Conservation (phyloP, 139 green algal species). For the Picochlorum sp. region DNA sequence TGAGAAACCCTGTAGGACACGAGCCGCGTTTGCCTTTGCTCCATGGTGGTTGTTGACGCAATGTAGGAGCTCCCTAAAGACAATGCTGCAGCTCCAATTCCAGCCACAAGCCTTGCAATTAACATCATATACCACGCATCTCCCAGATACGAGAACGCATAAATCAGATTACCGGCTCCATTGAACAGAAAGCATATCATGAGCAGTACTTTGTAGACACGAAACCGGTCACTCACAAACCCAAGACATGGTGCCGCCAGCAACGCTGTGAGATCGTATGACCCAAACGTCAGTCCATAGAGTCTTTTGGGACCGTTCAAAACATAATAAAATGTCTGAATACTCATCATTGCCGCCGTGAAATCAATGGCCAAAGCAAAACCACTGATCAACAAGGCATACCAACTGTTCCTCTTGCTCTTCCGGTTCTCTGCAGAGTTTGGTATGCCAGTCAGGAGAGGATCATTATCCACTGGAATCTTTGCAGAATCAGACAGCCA, state of each 20-base stretch:
- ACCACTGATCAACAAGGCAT: conserved; percentile 11
- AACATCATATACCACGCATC: conserved; percentile 29
- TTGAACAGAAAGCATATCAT: conserved; percentile 15
- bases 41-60: conserved; percentile 17
- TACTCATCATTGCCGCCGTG: conserved; percentile 13
- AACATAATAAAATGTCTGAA: conserved; percentile 12
- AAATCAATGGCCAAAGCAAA: conserved; percentile 21
- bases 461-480: too few species aligned
- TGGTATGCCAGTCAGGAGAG: too few species aligned
- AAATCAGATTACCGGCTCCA: conserved; percentile 23
- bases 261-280: conserved; percentile 20
- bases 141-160: conserved; percentile 19
- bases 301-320: not conserved
- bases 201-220: conserved; percentile 11
- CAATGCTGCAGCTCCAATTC: conserved; percentile 17
- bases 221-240: conserved; percentile 2
- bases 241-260: conserved; percentile 19
- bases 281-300: conserved; percentile 16
- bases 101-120: conserved; percentile 15
- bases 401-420: conserved; percentile 7
- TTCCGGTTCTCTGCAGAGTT: not conserved
- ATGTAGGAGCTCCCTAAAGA: conserved; percentile 24
- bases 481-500: too few species aligned
- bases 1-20: conserved; percentile 23
- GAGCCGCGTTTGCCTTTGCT: conserved; percentile 12